Conservation (phyloP, 148 eudicot genomes). For the Nepenthes gracilis region DNA sequence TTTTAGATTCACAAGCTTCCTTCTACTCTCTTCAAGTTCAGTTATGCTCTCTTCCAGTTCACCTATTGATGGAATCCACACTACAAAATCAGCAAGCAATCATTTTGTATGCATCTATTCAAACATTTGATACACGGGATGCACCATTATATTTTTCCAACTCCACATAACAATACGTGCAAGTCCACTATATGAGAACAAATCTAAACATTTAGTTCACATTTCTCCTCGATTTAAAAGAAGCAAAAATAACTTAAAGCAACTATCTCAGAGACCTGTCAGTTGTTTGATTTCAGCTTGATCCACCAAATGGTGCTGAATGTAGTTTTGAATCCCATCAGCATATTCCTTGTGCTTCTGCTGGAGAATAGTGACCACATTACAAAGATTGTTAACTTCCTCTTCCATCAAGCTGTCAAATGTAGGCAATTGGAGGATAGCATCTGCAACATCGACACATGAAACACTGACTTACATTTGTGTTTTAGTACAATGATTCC, state of each 20-base stretch:
- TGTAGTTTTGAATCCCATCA: conserved; percentile 42
- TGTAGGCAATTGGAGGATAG: conserved; percentile 24
- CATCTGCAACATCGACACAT: conserved; percentile 32
- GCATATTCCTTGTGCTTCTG: conserved; percentile 62
- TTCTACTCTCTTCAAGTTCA: conserved; percentile 92
- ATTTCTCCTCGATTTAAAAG: too few relatives aligned
- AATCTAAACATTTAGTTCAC: too few relatives aligned
- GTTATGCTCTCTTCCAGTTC: conserved; percentile 78
- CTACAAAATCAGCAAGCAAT: background rate
- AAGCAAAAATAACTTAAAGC: background rate
- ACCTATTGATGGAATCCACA: conserved; percentile 26
- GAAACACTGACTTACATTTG: background rate
- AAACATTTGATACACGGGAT: background rate
- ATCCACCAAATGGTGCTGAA: conserved; percentile 46
- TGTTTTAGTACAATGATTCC: too few relatives aligned
- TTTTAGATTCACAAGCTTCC: conserved; percentile 73
- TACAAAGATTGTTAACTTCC: conserved; percentile 44
- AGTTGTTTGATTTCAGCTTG: conserved; percentile 63
- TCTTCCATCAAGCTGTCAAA: conserved; percentile 54
- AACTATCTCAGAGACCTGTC: conserved; percentile 31
- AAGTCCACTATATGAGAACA: too few relatives aligned
- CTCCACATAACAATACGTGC: too few relatives aligned
- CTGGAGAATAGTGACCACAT: conserved; percentile 52
- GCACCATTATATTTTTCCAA: too few relatives aligned
- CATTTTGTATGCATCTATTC: background rate